Percentiles rank a stretch among this genome's conserved stretches.
Evolutionary conservation across 2,329 filamentous ascomycete genomes (phyloP).

Genomic region (Ampelomyces quisqualis): DNA sequence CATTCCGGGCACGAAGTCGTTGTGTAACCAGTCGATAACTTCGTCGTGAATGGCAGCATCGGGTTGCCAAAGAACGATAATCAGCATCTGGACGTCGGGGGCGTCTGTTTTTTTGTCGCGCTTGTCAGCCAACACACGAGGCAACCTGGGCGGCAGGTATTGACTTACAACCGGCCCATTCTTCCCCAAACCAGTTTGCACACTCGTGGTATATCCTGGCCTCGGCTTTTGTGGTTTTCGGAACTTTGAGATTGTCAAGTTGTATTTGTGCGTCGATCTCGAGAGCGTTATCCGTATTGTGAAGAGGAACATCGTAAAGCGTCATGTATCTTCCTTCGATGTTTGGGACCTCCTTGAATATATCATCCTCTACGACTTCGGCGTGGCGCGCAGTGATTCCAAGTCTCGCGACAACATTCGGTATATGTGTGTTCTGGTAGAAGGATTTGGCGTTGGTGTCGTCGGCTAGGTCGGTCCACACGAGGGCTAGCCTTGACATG

Average conservation of each 20-base stretch:
- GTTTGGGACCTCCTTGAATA: constrained; percentile 13
- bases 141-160: neutral
- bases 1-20: constrained; percentile 16
- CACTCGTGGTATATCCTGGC: constrained; percentile 12
- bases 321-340: constrained; percentile 14
- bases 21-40: constrained; percentile 13
- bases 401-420: constrained; percentile 9
- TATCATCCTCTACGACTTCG: constrained; percentile 12
- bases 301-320: constrained; percentile 14
- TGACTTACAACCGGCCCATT: constrained; percentile 14
- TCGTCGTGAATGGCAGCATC: constrained; percentile 9
- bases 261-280: constrained; percentile 11
- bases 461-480: constrained; percentile 14
- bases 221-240: constrained; percentile 9
- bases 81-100: constrained; percentile 14
- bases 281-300: constrained; percentile 6
- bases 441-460: constrained; percentile 6
- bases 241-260: constrained; percentile 5
- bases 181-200: constrained; percentile 8
- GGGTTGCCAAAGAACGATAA: constrained; percentile 16
- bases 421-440: constrained; percentile 13
- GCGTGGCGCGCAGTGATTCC: constrained; percentile 9
- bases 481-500: constrained; percentile 16
- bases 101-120: constrained; percentile 6
- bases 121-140: neutral